Base-by-base conservation (phyloP, 164 flowering plant species). In the Annona cherimola region DNA sequence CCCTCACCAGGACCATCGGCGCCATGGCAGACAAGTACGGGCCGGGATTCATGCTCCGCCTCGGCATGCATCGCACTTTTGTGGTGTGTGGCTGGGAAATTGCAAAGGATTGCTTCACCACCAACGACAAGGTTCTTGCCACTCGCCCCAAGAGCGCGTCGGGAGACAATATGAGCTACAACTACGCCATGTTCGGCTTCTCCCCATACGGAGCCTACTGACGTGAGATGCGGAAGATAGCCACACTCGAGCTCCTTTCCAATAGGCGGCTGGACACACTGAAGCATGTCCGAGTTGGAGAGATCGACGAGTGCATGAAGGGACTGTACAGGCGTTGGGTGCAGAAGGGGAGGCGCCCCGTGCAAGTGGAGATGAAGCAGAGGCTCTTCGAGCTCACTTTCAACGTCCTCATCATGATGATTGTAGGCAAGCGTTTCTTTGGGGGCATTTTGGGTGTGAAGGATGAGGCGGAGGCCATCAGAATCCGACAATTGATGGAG, bases 101-200 rank as follows among this genome's bases (percentile, higher is more conserved):
- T 7, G 80, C 80, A 7, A 78, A 78, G 77, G 80, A 78, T 61
- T 78, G 80, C 44, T 72, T 74, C 66, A 74, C 77, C 9, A 68
- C 45, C 14, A 67, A 78, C 42, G 80, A 74, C 8, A 63, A 45
- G 46, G 66, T 5, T 19, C 44, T 78, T 3, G 74, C 77, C 18
- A 12, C 61, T 66, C 71, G 77, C 0, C 77, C 77, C 1, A 19
- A 3, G 20, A 4, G 11, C 16, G 68, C 61, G 3, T 35, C 67
- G 2, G 68, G 65, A 1, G 69, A 74, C 46, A 45, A 61, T 62
- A 3, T 74, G 72, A 45, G 69, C 50, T 74, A 50, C 57, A 46
- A 74, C 63, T 69, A 50, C 45, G 73, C 72, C 54, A 18, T 63
- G 57, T 20, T 74, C 42, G 73, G 61, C n/a, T 55, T 74, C 9